Evolutionary conservation across 1,139 yeast genomes (phyloP).

Genomic region (Nadsonia starkeyi-henricii): DNA sequence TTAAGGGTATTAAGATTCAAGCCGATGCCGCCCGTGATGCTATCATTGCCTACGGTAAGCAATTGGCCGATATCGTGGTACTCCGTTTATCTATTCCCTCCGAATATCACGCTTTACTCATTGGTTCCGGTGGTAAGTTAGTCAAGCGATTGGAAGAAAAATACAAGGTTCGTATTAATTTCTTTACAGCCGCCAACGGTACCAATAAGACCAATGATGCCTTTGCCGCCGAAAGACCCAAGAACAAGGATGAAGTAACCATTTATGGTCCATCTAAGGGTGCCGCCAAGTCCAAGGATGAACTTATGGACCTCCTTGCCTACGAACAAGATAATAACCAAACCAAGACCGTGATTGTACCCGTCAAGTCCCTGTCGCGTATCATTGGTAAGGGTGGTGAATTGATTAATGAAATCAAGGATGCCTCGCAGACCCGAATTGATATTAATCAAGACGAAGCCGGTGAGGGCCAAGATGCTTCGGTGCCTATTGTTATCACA

Average conservation of each 20-base stretch:
- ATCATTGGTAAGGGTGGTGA: slow-evolving; percentile 88
- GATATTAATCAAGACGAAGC: slow-evolving; percentile 36
- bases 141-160: slow-evolving; percentile 81
- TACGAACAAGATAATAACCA: slow-evolving; percentile 84
- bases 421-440: slow-evolving; percentile 65
- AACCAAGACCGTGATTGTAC: slow-evolving; percentile 47
- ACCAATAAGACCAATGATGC: slow-evolving; percentile 26
- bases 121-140: slow-evolving; percentile 74
- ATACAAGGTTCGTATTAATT: slow-evolving; percentile 68
- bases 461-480: slow-evolving; percentile 11
- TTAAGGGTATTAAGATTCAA: slow-evolving; percentile 69
- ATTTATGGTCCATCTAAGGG: slow-evolving; percentile 88
- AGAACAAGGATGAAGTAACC: slow-evolving; percentile 44
- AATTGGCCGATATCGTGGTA: slow-evolving; percentile 71
- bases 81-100: slow-evolving; percentile 55
- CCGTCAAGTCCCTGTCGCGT: slow-evolving; percentile 59
- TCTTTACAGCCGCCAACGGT: slow-evolving; percentile 33
- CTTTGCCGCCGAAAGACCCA: slow-evolving; percentile 12
- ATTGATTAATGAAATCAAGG: slow-evolving; percentile 68
- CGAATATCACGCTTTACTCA: slow-evolving; percentile 67
- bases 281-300: slow-evolving; percentile 75
- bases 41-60: slow-evolving; percentile 47
- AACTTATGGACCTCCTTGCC: slow-evolving; percentile 66
- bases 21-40: slow-evolving; percentile 60
- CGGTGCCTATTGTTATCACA: slow-evolving; percentile 50